These are phyloP conservation scores for Penicillium verhagenii DNA, from an alignment of 495 filamentous ascomycete genomes.

Conservation along the genomic window DNA sequence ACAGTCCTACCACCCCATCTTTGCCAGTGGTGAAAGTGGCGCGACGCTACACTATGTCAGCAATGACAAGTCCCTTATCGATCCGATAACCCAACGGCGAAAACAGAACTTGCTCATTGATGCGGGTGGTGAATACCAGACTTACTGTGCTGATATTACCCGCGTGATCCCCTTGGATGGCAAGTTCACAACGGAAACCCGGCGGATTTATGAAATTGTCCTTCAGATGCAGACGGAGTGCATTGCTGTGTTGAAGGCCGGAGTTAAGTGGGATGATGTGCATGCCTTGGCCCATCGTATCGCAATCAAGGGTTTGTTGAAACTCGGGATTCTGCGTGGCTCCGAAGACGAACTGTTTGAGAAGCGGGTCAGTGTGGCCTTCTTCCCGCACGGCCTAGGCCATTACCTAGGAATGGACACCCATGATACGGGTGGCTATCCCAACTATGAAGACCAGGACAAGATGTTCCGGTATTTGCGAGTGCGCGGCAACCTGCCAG, in stretches of 20 bases:
- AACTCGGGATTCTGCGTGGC: constrained; percentile 72
- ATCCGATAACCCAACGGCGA: constrained; percentile 41
- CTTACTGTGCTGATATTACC: constrained; percentile 89
- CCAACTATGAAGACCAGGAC: constrained; percentile 82
- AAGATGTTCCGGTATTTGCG: constrained; percentile 82
- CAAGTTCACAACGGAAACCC: constrained; percentile 67
- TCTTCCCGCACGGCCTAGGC: constrained; percentile 89
- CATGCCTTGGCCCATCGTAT: constrained; percentile 76
- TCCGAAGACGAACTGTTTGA: constrained; percentile 69
- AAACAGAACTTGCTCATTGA: constrained; percentile 79
- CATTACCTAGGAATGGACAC: constrained; percentile 95
- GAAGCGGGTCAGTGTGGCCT: constrained; percentile 74
- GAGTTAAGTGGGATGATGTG: constrained; percentile 80
- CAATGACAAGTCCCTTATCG: constrained; percentile 63
- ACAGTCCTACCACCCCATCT: constrained; percentile 83
- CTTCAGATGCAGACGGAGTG: constrained; percentile 79
- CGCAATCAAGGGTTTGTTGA: constrained; percentile 75
- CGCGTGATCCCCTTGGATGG: constrained; percentile 81
- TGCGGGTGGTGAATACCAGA: constrained; percentile 75
- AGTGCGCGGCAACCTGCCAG: constrained; percentile 73
- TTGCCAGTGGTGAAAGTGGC: constrained; percentile 71
- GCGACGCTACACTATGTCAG: constrained; percentile 86
- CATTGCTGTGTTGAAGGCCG: constrained; percentile 70
- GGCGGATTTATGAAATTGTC: constrained; percentile 82
- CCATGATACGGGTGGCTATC: constrained; percentile 85